Evolutionary conservation across 768 basidiomycete genomes (phyloP), one percentile per base, ranked within the genome.

Genomic region (Tricholoma saponaceum): DNA sequence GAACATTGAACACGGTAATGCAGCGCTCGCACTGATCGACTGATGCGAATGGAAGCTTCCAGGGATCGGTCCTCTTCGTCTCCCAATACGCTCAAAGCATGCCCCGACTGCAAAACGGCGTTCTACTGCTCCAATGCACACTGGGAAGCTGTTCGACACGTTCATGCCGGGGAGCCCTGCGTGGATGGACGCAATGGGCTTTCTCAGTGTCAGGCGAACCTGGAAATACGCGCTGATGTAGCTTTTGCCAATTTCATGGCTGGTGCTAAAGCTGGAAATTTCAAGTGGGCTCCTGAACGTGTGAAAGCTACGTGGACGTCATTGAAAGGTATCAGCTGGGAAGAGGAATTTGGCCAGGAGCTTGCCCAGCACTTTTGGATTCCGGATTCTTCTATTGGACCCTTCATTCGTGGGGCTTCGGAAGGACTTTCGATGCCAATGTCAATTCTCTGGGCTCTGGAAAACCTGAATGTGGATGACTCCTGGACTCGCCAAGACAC

Each of bases 111-210:
- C 52, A 58, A 54, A 6, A 44, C 70, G 4, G 58, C 70, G 0
- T 73, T 70, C 44, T 70, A 61, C 49, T 74, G 73, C 57, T 67
- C 64, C 13, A 62, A 66, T 5, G 60, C 54, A 12, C 71, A 73
- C 52, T 69, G 66, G 62, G 18, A 58, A 3, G 52, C 58, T 2
- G 66, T 67, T 3, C 59, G 60, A 44, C 39, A 46, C 12, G 41
- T 37, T 14, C 71, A 72, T 59, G 55, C 53, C 7, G 47, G 58
- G 14, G 49, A 41, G 4, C 65, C 66, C 23, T 68, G 59, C 51
- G 57, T 55, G 28, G 66, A 66, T 23, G 66, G 65, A 1, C 58
- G 63, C 39, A 66, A 66, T 50, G 61, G 59, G 7, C 60, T 70
- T 4, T 59, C 71, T 9, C 72, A 70, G 43, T 74, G 72, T 47